These are phyloP conservation scores for Myriosclerotinia scirpicola DNA, from an alignment of 2,329 filamentous ascomycete genomes.

Conservation along the genomic window DNA sequence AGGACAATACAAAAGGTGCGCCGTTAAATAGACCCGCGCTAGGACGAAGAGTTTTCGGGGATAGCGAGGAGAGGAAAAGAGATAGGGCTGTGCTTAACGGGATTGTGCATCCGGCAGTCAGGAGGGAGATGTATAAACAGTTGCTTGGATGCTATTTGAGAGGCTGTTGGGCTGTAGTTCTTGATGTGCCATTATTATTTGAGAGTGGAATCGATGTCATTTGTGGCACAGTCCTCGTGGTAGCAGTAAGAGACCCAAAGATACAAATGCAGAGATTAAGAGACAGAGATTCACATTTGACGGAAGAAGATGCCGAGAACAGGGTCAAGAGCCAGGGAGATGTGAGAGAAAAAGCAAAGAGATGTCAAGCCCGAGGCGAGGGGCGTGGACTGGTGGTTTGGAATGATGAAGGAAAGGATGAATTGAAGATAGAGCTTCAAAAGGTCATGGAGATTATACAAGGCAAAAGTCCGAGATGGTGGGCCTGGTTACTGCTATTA, in stretches of 20 bases:
- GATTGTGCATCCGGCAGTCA: slow-evolving; percentile 91
- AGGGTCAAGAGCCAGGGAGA: slow-evolving; percentile 84
- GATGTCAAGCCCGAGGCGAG: slow-evolving; percentile 64
- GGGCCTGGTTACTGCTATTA: slow-evolving; percentile 69
- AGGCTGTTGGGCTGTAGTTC: slow-evolving; percentile 83
- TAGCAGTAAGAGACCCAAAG: slow-evolving; percentile 75
- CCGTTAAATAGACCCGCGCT: slow-evolving; percentile 85
- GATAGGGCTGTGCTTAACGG: slow-evolving; percentile 79
- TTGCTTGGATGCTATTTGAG: slow-evolving; percentile 71
- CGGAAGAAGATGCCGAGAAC: slow-evolving; percentile 82
- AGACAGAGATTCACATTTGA: slow-evolving; percentile 74
- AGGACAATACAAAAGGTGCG: slow-evolving; percentile 61
- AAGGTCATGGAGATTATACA: slow-evolving; percentile 64
- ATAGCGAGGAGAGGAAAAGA: slow-evolving; percentile 64
- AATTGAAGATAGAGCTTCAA: slow-evolving; percentile 66
- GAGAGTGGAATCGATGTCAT: slow-evolving; percentile 83
- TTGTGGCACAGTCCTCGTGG: slow-evolving; percentile 83
- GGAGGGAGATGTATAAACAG: slow-evolving; percentile 74
- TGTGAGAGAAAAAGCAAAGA: slow-evolving; percentile 76
- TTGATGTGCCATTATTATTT: slow-evolving; percentile 90
- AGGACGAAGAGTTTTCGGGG: slow-evolving; percentile 82
- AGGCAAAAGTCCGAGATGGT: slow-evolving; percentile 55
- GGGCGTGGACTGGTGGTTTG: slow-evolving; percentile 78
- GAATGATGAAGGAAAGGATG: slow-evolving; percentile 78
- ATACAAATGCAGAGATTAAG: slow-evolving; percentile 80